phyloP scores from a whole-genome alignment of 768 basidiomycete species.

The Mycena alexandri region DNA sequence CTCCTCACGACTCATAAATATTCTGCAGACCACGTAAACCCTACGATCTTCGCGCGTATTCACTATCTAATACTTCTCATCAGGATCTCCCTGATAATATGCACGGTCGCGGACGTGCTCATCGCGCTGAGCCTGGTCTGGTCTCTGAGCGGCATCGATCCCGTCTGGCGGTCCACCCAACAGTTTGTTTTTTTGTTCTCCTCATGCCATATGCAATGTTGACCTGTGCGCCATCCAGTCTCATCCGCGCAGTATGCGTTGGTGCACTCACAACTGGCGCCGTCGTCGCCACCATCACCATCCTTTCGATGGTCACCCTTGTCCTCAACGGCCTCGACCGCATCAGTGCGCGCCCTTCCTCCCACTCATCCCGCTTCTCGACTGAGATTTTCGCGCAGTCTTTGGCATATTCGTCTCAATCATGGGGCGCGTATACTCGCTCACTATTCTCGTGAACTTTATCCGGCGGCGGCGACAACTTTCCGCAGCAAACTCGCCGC shows the following conservation, averaged over 20 bases:
- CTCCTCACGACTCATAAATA: neutral
- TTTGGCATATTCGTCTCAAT: constrained; percentile 27
- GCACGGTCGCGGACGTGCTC: constrained; percentile 18
- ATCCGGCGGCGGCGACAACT: constrained; percentile 15
- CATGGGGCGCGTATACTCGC: constrained; percentile 34
- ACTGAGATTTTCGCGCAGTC: neutral
- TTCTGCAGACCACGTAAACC: neutral
- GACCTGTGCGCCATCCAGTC: neutral
- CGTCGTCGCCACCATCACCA: constrained; percentile 26
- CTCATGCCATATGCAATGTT: neutral
- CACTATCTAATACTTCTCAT: neutral
- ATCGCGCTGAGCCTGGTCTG: constrained; percentile 27
- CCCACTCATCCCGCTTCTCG: neutral
- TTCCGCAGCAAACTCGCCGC: neutral
- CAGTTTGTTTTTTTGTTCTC: constrained; percentile 6
- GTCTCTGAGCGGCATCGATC: constrained; percentile 20
- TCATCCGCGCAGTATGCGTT: constrained; percentile 22
- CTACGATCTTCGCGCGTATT: neutral
- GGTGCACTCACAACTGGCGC: constrained; percentile 25
- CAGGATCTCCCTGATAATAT: constrained; percentile 13
- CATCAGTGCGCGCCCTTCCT: neutral
- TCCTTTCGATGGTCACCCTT: constrained; percentile 20
- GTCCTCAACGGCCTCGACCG: neutral
- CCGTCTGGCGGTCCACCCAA: constrained; percentile 23
- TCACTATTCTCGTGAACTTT: constrained; percentile 26